Evolutionary conservation across 371 early-diverging fungal species (phyloP).

Genomic region (Blakeslea trispora): DNA sequence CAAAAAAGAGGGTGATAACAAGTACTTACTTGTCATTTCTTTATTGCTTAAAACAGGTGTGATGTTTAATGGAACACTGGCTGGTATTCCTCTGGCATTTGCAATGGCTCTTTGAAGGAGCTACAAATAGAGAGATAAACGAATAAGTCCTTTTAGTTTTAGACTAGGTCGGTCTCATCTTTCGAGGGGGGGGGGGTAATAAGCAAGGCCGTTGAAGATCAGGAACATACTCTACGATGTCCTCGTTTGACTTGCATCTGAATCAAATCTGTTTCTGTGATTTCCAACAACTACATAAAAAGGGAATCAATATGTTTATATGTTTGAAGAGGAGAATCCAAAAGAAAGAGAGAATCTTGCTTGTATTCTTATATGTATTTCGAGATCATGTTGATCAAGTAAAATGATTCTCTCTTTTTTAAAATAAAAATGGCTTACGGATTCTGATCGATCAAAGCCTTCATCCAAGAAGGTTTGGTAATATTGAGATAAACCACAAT

Average conservation of each 20-base stretch:
- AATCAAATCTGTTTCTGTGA: constrained; percentile 50
- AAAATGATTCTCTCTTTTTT: constrained; percentile 8
- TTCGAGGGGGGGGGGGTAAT: too few relatives aligned
- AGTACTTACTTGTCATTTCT: constrained; percentile 7
- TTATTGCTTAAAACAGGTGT: constrained; percentile 4
- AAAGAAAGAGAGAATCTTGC: constrained; percentile 11
- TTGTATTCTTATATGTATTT: too few relatives aligned
- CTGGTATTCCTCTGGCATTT: constrained; percentile 33
- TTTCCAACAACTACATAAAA: constrained; percentile 43
- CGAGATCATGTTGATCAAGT: constrained; percentile 5
- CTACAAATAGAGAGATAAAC: constrained; percentile 18
- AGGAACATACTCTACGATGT: constrained; percentile 48
- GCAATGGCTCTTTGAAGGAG: constrained; percentile 44
- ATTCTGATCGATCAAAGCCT: constrained; percentile 48
- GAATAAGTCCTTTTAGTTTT: constrained; percentile 1
- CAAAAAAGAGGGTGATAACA: background rate
- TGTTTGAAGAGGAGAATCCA: background rate
- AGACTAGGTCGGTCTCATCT: too few relatives aligned
- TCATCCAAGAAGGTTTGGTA: constrained; percentile 35
- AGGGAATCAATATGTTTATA: too few relatives aligned
- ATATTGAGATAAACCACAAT: constrained; percentile 38
- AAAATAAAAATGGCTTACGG: constrained; percentile 35
- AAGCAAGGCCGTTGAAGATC: too few relatives aligned
- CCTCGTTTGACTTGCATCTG: constrained; percentile 56
- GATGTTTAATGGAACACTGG: constrained; percentile 27